Conservation (phyloP, 805 yeast genomes). For the Maudiozyma pseudohumilis region DNA sequence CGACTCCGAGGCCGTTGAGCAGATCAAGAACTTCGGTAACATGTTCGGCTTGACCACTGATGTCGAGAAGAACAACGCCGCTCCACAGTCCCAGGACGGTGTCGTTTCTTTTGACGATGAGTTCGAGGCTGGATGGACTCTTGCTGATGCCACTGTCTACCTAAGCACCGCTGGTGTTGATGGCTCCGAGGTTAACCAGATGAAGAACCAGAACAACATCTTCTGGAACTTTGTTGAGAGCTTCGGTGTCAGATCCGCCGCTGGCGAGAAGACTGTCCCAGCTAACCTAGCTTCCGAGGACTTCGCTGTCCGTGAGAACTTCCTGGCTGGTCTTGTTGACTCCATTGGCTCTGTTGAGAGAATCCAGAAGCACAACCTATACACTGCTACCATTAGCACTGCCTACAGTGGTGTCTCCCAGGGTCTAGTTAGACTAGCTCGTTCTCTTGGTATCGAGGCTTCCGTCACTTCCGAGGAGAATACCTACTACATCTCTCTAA, state of each 20-base stretch:
- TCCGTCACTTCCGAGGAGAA: slow-evolving; percentile 10
- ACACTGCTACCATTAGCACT: slow-evolving; percentile 24
- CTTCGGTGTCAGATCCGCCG: slow-evolving; percentile 1
- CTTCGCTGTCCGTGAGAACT: slow-evolving; percentile 33
- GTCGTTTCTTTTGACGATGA: slow-evolving; percentile 3
- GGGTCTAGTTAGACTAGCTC: slow-evolving; percentile 30
- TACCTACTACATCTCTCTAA: slow-evolving; percentile 13
- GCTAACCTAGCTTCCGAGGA: slow-evolving; percentile 23
- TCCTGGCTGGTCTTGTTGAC: slow-evolving; percentile 36
- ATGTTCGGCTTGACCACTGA: slow-evolving; percentile 1
- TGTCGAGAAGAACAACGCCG: neutral
- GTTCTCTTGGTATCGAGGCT: slow-evolving; percentile 35
- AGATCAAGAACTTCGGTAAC: slow-evolving; percentile 12
- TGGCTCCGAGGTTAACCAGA: neutral
- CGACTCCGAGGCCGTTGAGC: slow-evolving; percentile 14
- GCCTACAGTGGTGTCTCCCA: slow-evolving; percentile 18
- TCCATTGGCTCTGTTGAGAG: slow-evolving; percentile 25
- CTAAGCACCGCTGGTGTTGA: slow-evolving; percentile 1
- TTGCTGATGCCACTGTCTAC: neutral
- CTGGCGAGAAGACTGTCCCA: slow-evolving; percentile 26
- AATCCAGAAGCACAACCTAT: slow-evolving; percentile 2
- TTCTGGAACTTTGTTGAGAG: slow-evolving; percentile 17
- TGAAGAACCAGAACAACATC: neutral
- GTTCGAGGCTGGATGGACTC: neutral
- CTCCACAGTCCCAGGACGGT: slow-evolving; percentile 1